phyloP scores from a whole-genome alignment of 129 eudicot genomes.

The Saposhnikovia divaricata region DNA sequence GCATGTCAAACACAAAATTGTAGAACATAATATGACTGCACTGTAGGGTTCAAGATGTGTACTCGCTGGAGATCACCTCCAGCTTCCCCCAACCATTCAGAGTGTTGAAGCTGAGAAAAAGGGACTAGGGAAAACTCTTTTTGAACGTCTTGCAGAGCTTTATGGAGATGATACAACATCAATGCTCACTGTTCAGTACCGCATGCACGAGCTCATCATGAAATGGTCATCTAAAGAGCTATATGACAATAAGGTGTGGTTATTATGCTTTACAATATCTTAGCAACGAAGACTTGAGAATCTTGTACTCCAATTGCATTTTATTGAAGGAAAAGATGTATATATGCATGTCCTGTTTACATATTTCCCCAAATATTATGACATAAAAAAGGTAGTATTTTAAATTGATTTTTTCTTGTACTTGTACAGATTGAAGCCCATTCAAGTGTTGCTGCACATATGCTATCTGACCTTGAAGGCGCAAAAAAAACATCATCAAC shows the following conservation, averaged over 20 bases:
- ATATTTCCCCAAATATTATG: background rate
- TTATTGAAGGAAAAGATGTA: background rate
- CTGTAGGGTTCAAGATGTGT: constrained; percentile 82
- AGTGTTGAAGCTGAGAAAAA: constrained; percentile 92
- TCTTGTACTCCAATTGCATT: background rate
- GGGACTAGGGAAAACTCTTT: constrained; percentile 88
- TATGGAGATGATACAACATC: constrained; percentile 81
- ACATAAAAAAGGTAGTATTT: background rate
- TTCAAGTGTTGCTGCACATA: constrained; percentile 88
- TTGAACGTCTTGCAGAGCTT: constrained; percentile 82
- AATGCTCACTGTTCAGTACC: constrained; percentile 96
- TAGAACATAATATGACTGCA: constrained; percentile 1
- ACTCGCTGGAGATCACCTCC: constrained; percentile 94
- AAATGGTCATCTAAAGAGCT: constrained; percentile 92
- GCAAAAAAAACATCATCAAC: constrained; percentile 73
- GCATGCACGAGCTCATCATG: constrained; percentile 95
- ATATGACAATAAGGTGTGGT: constrained; percentile 73
- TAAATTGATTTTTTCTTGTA: background rate
- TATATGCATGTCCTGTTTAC: background rate
- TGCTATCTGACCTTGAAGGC: constrained; percentile 60
- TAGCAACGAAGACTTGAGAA: background rate
- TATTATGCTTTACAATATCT: background rate
- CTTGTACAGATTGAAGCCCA: constrained; percentile 74
- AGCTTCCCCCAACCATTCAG: constrained; percentile 97
- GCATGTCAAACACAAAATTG: background rate